These are phyloP conservation scores for Orbilia brochopaga DNA, from an alignment of 2,329 filamentous ascomycete genomes.

Conservation along the genomic window DNA sequence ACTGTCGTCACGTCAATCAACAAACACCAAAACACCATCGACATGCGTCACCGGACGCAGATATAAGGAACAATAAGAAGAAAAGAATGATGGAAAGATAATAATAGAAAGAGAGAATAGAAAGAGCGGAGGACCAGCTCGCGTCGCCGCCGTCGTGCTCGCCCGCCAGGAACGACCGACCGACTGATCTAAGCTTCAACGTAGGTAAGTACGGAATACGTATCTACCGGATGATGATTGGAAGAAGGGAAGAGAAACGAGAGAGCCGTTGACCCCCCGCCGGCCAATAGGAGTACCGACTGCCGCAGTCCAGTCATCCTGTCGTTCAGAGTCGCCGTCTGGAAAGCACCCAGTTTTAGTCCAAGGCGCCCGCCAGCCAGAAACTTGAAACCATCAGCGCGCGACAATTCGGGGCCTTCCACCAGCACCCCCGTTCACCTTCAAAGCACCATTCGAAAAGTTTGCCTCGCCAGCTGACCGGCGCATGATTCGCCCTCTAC, in stretches of 20 bases:
- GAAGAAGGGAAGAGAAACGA: not conserved
- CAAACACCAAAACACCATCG: not conserved
- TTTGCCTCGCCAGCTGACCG: conserved; percentile 2
- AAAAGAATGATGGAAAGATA: conserved; percentile 7
- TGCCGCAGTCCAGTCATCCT: not conserved
- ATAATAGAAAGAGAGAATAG: conserved; percentile 18
- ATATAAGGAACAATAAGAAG: conserved; percentile 7
- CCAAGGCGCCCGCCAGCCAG: conserved; percentile 29
- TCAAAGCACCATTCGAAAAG: not conserved
- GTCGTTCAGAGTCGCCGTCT: conserved; percentile 6
- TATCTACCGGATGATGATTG: not conserved
- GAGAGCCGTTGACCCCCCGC: not conserved
- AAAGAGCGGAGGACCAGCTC: conserved; percentile 5
- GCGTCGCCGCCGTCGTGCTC: not conserved
- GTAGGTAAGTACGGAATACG: not conserved
- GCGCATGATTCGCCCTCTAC: conserved; percentile 5
- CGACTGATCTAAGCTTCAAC: not conserved
- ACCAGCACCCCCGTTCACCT: conserved; percentile 7
- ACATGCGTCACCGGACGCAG: too few relatives aligned
- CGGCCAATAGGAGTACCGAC: not conserved
- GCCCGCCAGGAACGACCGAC: conserved; percentile 1
- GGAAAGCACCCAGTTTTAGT: conserved; percentile 18
- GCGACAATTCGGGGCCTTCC: conserved; percentile 42
- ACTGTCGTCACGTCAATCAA: not conserved
- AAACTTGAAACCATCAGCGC: conserved; percentile 49